Percentiles rank a stretch among this genome's conserved stretches.
Evolutionary conservation across 306 rosid species (phyloP).

Genomic region (Malus fusca): DNA sequence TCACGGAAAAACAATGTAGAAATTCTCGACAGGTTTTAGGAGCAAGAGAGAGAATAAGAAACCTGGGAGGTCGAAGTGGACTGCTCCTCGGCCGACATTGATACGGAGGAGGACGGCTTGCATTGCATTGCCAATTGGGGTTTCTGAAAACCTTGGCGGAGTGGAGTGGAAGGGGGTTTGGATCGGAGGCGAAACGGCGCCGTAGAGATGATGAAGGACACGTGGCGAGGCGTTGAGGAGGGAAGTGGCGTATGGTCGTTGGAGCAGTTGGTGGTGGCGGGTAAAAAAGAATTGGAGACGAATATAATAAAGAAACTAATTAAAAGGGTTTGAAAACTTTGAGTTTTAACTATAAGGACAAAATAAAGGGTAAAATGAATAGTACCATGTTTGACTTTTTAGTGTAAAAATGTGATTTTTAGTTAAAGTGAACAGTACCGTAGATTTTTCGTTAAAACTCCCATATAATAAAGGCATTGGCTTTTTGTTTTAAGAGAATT

Average conservation of each 20-base stretch:
- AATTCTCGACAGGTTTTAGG: neutral
- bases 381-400: too few species aligned
- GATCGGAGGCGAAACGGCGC: constrained; percentile 13
- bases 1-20: neutral
- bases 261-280: constrained; percentile 16
- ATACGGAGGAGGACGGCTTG: constrained; percentile 22
- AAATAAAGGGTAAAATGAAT: too few species aligned
- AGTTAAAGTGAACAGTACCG: too few species aligned
- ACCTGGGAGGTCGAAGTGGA: constrained; percentile 59
- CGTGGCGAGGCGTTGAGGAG: constrained; percentile 20
- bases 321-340: too few species aligned
- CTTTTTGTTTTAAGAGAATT: too few species aligned
- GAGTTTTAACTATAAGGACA: too few species aligned
- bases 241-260: neutral
- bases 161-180: constrained; percentile 11
- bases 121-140: constrained; percentile 23
- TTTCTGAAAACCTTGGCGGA: neutral
- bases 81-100: constrained; percentile 27
- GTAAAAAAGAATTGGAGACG: constrained; percentile 6
- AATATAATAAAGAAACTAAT: neutral
- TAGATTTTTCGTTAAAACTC: too few species aligned
- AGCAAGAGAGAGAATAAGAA: neutral
- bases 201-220: constrained; percentile 21
- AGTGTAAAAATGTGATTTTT: too few species aligned
- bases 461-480: too few species aligned